Conservation (phyloP, 2,329 filamentous ascomycete genomes). For the Monilinia laxa region DNA sequence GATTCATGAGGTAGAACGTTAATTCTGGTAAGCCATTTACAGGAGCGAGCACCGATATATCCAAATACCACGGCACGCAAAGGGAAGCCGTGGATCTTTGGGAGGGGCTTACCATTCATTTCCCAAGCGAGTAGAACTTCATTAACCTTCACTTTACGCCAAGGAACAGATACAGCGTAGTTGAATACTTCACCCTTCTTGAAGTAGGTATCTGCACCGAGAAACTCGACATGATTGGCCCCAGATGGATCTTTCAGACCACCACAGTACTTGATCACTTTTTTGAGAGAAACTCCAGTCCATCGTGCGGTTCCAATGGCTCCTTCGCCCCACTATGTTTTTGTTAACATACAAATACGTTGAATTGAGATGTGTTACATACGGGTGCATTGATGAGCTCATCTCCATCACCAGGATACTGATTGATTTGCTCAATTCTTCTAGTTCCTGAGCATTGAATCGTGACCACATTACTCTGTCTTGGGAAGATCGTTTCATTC, state of each 20-base stretch:
- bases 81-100: constrained; percentile 65
- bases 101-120: constrained; percentile 65
- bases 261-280: constrained; percentile 68
- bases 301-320: constrained; percentile 66
- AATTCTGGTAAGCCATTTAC: constrained; percentile 68
- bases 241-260: constrained; percentile 49
- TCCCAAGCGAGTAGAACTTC: constrained; percentile 66
- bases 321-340: constrained; percentile 58
- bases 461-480: constrained; percentile 50
- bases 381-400: constrained; percentile 51
- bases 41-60: constrained; percentile 63
- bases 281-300: constrained; percentile 64
- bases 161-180: constrained; percentile 66
- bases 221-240: constrained; percentile 65
- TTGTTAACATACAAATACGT: background rate
- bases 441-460: constrained; percentile 70
- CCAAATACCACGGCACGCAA: constrained; percentile 63
- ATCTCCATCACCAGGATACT: constrained; percentile 67
- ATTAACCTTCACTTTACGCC: constrained; percentile 63
- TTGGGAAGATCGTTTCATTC: constrained; percentile 32
- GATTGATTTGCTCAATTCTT: constrained; percentile 64
- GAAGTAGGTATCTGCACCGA: constrained; percentile 71
- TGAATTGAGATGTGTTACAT: background rate
- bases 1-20: constrained; percentile 57
- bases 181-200: constrained; percentile 63